Evolutionary conservation across 345 rosid species (phyloP), one percentile per base, ranked within the genome.

Genomic region (Eucalyptus marginata): DNA sequence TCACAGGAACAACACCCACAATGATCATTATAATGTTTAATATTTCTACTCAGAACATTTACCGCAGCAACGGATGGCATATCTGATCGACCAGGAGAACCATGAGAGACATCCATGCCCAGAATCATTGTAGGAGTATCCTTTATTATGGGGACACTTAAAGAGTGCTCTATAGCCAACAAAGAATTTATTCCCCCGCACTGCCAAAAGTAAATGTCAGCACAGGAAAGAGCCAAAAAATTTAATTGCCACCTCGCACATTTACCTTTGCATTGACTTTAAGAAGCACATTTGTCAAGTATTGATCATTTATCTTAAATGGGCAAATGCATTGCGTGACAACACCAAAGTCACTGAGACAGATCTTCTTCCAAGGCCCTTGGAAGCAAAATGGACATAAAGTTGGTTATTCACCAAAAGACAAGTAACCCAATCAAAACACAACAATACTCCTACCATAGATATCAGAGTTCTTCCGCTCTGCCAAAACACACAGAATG

Each of bases 61-160:
- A 96, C 99, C 89, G 99, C 99, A 62, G 97, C 98, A 52, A 96
- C 89, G 46, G 98, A 96, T 89, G 99, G 98, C 87, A 91, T 87
- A 93, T 95, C 94, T 49, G 97, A 92, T 90, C 87, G 93, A 89
- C 97, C 99, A 90, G 98, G 97, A 89, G 99, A 92, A 49, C 99
- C 98, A 90, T 96, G 99, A 87, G 99, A 97, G 88, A 98, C 98
- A 93, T 96, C 99, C 98, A 98, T 97, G 51, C 99, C 99, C 93
- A 98, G 92, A 90, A 98, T 98, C 92, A 98, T 90, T 49, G 99
- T 97, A 83, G 99, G 99, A 88, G 93, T 90, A 87, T 94, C 93
- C 89, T 90, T 88, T 89, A 98, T 92, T 89, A 94, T 87, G 36
- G 98, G 98, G 22, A 96, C 91, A 64, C 64, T 83, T 47, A 88